Evolutionary conservation across 192 early-diverging fungal genomes (phyloP), one percentile per base, ranked within the genome.

Genomic region (Dissophora globulifera): DNA sequence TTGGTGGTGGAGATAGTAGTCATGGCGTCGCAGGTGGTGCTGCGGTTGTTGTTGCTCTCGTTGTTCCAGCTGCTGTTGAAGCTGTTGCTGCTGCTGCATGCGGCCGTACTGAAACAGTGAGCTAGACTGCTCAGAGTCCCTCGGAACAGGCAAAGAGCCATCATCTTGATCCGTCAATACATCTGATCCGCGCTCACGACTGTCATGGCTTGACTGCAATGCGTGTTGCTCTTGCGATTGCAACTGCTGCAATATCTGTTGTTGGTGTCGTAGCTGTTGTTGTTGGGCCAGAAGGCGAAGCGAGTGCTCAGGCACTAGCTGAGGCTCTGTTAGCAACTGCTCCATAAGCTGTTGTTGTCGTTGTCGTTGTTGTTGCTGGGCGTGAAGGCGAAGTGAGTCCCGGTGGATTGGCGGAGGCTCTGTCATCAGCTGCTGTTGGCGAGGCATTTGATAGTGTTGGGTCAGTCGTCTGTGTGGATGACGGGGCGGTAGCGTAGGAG

Each of bases 401-500:
- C 54, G 33, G 25, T 29, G 23, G 4, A 56, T 23, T 10, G 20
- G 5, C 23, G 38, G 33, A 3, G 38, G 38, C 13, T 56, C 54
- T n/a, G n/a, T n/a, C n/a, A n/a, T n/a, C 9, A 13, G 42, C 3
- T 45, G 25, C n/a, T 12, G 56, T 16, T 38, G 60, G 1, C 25
- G 31, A 22, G 33, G 33, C 29, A 20, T 23, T 33, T 62, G 59
- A 27, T 50, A 49, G 33, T 62, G 49, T 3, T 49, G 60, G n/a
- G 60, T 50, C 7, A 62, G 49, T 12, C 60, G 48, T 23, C 60
- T 25, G 19, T 62, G 60, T 38, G 60, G 60, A 29, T 62, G 60
- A 23, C 60, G 60, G 51, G 60, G 60, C 15, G 60, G 60, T 9
- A 51, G 60, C 15, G 35, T 50, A 4, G 60, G 60, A 16, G 60